These are phyloP conservation scores for Sanghuangporus sanghuang DNA, from an alignment of 1,284 basidiomycete genomes.

Conservation along the genomic window DNA sequence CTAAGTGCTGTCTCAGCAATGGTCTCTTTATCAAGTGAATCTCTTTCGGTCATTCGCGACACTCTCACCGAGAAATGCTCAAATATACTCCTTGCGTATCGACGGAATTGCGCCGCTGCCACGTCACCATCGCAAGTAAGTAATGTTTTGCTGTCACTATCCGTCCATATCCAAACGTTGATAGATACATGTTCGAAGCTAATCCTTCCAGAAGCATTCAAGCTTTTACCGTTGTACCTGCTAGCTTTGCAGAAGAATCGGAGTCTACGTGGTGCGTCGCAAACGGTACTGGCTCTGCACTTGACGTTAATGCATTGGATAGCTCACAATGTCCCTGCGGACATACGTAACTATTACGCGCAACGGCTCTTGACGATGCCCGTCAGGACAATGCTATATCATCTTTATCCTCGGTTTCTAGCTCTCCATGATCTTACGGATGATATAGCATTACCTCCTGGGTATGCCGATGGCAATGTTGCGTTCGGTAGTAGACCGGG, in stretches of 20 bases:
- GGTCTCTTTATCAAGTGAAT: conserved; percentile 54
- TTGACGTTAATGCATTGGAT: conserved; percentile 8
- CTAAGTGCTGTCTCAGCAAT: conserved; percentile 47
- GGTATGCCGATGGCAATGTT: conserved; percentile 21
- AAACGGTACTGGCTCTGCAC: background rate
- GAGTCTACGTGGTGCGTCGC: conserved; percentile 73
- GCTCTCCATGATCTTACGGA: conserved; percentile 86
- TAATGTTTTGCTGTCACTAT: background rate
- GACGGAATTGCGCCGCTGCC: conserved; percentile 85
- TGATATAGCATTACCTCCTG: conserved; percentile 63
- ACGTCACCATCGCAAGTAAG: conserved; percentile 78
- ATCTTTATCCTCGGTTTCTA: conserved; percentile 87
- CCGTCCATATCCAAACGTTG: conserved; percentile 1
- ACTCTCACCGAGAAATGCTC: conserved; percentile 84
- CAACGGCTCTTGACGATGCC: conserved; percentile 72
- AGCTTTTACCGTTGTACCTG: conserved; percentile 81
- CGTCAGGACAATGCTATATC: conserved; percentile 66
- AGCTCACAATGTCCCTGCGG: conserved; percentile 87
- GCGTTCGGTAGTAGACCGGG: conserved; percentile 32
- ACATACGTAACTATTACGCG: conserved; percentile 86
- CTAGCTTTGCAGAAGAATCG: conserved; percentile 89
- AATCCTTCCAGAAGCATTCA: conserved; percentile 93
- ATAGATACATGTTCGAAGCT: conserved; percentile 36
- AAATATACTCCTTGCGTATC: conserved; percentile 81
- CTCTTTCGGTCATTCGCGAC: conserved; percentile 76